Base-by-base conservation (phyloP, 225 moss, liverwort and hornwort genomes). In the Climacium dendroides region DNA sequence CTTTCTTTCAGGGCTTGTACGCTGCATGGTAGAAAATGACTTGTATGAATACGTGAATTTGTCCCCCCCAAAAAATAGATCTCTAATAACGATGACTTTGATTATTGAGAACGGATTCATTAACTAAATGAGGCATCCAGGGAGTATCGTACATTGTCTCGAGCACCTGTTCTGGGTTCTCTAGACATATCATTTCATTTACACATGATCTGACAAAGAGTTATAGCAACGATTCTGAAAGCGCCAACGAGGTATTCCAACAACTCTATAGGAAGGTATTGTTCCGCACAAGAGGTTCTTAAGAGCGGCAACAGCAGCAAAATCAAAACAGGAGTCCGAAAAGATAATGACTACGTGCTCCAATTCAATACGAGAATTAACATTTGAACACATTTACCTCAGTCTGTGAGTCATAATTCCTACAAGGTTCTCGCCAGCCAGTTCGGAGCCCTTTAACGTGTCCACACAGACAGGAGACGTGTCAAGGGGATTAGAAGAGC, bases 1-100 rank as follows among this genome's bases (percentile, higher is more conserved):
- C 87, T 87, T 82, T 90, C 91, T 90, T 88, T 93, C 81, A 93
- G 72, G 63, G 72, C 79, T 89, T 88, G 81, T 78, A 89, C 67
- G 74, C 91, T 93, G 93, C 93, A 93, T n/a, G 73, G 77, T 78
- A 76, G 67, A 79, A 74, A 63, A 88, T 12, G 50, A 78, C 25
- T 80, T 70, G 47, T 26, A 83, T 89, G n/a, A 89, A 83, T 62
- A 85, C 37, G 65, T 78, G 74, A 74, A 83, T 58, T 72, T 48
- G 79, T 60, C 65, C 60, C 53, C 65, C 60, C 53, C 26, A 45
- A 58, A 66, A 87, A 87, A 69, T 65, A 80, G 12, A 87, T 86
- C 71, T 81, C 32, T n/a, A 52, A 59, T 45, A 88, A 85, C 25
- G 28, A 78, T 79, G 67, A 19, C 66, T 78, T 79, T 67, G 45